Base-by-base conservation (phyloP, 192 early-diverging fungal species). In the Coemansia sp. region DNA sequence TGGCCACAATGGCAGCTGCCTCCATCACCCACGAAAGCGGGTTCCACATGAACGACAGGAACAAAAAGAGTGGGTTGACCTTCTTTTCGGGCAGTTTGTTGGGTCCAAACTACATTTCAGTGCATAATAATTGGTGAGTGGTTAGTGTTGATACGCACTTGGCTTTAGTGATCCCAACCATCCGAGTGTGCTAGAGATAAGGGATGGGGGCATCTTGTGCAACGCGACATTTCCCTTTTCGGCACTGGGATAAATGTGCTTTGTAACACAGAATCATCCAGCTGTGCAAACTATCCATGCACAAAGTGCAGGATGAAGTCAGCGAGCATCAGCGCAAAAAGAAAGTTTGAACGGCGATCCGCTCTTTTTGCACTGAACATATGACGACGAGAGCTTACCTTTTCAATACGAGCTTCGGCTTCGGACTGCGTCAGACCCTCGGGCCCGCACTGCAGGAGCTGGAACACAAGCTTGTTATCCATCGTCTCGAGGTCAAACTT, bases 21-120 rank as follows among this genome's bases (percentile, higher is more conserved):
- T 96, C 94, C 82, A 96, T 90, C 29, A 92, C 87, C 77, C 88
- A 91, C 23, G 90, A 89, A 21, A 91, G 83, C 50, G 90, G 88
- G 65, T 89, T 89, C 88, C 88, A 89, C 88, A 91, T 88, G 76
- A 89, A 96, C 47, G 87, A 85, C 49, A 94, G 83, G 83, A 96
- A 96, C 84, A 90, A 87, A 64, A 94, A 72, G 57, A 94, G 64
- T 2, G 93, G 92, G 77, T 89, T 94, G 48, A 89, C 72, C 72
- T 90, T 88, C 74, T 86, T 90, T 57, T 94, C 85, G 63, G 87
- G 87, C 17, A 89, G 84, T 60, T 79, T 79, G 77, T 91, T 91
- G 61, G 74, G 72, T 22, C 90, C 90, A 64, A 91, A 91, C 82
- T 88, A 85, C 53, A 65, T 22, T 12, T 45, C 14, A 16, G 9